Conservation (phyloP, 345 rosid species). For the Turritis glabra region DNA sequence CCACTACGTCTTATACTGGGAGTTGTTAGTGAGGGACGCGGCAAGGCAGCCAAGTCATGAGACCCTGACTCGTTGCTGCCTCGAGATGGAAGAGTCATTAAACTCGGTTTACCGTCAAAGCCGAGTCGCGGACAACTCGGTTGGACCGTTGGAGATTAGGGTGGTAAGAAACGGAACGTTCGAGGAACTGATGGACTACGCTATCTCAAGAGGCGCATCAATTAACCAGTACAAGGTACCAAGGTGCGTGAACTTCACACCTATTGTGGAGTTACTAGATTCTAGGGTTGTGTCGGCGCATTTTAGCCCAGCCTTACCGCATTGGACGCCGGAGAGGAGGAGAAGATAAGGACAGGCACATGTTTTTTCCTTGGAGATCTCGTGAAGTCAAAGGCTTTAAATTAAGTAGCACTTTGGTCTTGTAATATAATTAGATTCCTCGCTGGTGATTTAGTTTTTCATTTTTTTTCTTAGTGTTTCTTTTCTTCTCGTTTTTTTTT, state of each 20-base stretch:
- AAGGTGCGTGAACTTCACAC: constrained; percentile 85
- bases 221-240: constrained; percentile 97
- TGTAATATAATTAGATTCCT: constrained; percentile 40
- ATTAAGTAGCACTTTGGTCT: constrained; percentile 34
- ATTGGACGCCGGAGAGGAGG: constrained; percentile 79
- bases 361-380: constrained; percentile 21
- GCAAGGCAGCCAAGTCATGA: constrained; percentile 49
- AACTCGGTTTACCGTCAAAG: constrained; percentile 91
- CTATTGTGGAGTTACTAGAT: constrained; percentile 86
- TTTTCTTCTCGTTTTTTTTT: neutral
- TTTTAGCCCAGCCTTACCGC: constrained; percentile 74
- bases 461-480: neutral
- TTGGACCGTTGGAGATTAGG: constrained; percentile 82
- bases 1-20: constrained; percentile 93
- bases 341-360: constrained; percentile 29
- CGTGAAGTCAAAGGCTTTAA: constrained; percentile 37
- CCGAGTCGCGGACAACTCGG: constrained; percentile 76
- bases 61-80: constrained; percentile 59
- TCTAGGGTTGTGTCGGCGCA: constrained; percentile 69
- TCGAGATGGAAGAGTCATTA: constrained; percentile 88
- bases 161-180: constrained; percentile 88
- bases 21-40: constrained; percentile 56
- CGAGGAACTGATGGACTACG: constrained; percentile 96
- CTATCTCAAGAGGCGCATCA: constrained; percentile 92
- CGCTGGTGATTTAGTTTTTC: constrained; percentile 18